Base-by-base conservation (phyloP, 495 filamentous ascomycete species). In the Friedmanniomyces endolithicus region DNA sequence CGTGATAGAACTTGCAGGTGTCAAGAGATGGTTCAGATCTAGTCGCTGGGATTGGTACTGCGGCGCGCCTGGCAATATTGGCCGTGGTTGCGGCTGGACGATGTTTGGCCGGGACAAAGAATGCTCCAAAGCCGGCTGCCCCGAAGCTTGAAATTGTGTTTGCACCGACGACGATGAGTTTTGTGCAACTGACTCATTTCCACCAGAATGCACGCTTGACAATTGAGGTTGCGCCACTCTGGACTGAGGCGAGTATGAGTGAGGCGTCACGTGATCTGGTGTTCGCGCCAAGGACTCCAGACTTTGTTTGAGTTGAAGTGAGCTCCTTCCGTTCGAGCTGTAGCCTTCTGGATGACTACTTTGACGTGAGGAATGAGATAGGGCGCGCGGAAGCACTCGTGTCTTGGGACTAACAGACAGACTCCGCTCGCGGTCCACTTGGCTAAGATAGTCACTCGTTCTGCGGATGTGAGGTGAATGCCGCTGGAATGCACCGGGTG, bases 381-480 rank as follows among this genome's bases (percentile, higher is more conserved):
- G 52, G 14, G 48, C 17, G 19, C 60, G 60, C 12, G 60, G 60
- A 3, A 48, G 35, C 2, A 56, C 54, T n/a, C 27, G 46, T 4
- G 62, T 64, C 51, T 62, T 61, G 22, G 62, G 62, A 53, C 59
- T 62, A 25, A 64, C 62, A 17, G 58, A 61, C 40, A 62, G 7
- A 37, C 62, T 64, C 11, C 52, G 43, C 19, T 64, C 62, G 22
- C 62, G 62, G 12, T 57, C 61, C 50, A 35, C 11, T 27, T 60
- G 53, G 17, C 16, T 49, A 23, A 59, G 40, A 41, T 58, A 56
- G 1, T 62, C 50, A 33, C 55, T 55, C 12, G 55, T 44, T 31
- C 48, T 54, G 11, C 59, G 59, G 6, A 46, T 31, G 14, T 57
- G 54, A 22, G 57, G 55, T 16, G 59, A 57, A 1, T 48, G 55